Evolutionary conservation across 345 rosid genomes (phyloP), one percentile per base, ranked within the genome.

Genomic region (Firmiana major): DNA sequence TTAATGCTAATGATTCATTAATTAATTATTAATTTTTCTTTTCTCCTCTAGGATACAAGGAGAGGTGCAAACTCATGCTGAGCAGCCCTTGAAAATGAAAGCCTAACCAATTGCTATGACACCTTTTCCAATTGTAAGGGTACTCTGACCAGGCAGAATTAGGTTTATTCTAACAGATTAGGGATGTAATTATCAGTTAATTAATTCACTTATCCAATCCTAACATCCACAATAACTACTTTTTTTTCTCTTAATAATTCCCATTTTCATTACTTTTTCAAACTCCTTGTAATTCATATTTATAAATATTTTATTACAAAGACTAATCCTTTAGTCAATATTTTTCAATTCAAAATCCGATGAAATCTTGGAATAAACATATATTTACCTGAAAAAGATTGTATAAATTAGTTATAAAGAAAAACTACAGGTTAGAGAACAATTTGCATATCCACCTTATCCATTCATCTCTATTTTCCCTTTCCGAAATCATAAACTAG

Each of bases 51-150:
- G 19, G 49, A 13, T 9, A 22, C 70, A 55, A 7, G 26, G 6
- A 26, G 42, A 16, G 5, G n/a, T 45, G 72, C 6, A 12, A 43
- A 31, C 34, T 22, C 31, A 22, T 21, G 51, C 51, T 53, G 26
- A 21, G 60, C 10, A 22, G 9, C 77, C 6, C 26, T 53, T 74
- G 81, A 75, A 40, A 42, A 76, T 38, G 83, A 86, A 71, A 79
- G 80, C 75, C 64, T 63, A 75, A 81, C 79, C 60, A 81, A 83
- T 66, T 74, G 38, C 5, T 4, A 10, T 40, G 54, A n/a, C 7
- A 5, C 46, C 45, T 46, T 46, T 54, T 12, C 6, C 9, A 10
- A 63, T 54, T 66, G 38, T 75, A 57, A 43, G 60, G 78, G 11
- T 64, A 64, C 28, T 65, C 8, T 43, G 11, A 43, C 34, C 34